Conservation (phyloP, 1,284 basidiomycete genomes). For the Thelephora terrestris region DNA sequence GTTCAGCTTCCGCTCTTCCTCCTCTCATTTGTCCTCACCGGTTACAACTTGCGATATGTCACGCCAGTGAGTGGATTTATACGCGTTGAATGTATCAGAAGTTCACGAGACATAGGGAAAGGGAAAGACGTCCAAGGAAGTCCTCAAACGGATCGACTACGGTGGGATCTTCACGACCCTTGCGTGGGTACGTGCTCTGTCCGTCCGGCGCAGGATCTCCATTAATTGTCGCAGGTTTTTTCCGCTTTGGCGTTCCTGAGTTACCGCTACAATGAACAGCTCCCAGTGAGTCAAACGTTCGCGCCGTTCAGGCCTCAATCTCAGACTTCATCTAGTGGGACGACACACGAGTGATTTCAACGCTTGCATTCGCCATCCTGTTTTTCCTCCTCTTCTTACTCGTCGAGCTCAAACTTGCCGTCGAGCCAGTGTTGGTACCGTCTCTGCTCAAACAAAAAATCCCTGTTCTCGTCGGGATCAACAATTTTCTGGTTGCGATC, state of each 20-base stretch:
- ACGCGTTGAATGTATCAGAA: not conserved
- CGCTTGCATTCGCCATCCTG: conserved; percentile 32
- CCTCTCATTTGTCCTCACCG: conserved; percentile 50
- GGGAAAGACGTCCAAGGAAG: conserved; percentile 39
- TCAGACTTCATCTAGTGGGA: conserved; percentile 8
- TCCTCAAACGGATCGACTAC: conserved; percentile 54
- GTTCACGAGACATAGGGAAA: conserved; percentile 30
- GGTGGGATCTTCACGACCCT: conserved; percentile 55
- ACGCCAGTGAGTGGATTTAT: conserved; percentile 39
- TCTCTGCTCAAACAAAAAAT: conserved; percentile 54
- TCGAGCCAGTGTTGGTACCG: conserved; percentile 69
- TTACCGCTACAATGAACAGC: conserved; percentile 56
- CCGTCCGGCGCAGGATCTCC: not conserved
- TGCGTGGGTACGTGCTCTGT: conserved; percentile 34
- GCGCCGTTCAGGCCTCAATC: conserved; percentile 4
- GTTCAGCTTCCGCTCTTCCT: conserved; percentile 63
- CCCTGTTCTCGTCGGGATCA: conserved; percentile 60
- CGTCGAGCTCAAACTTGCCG: conserved; percentile 53
- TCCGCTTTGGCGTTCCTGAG: conserved; percentile 63
- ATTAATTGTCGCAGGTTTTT: conserved; percentile 38
- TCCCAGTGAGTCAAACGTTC: conserved; percentile 31
- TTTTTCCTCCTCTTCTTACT: conserved; percentile 48
- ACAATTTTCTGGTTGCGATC: conserved; percentile 67
- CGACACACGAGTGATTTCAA: not conserved
- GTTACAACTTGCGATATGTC: conserved; percentile 47